Evolutionary conservation across 2,329 filamentous ascomycete species (phyloP).

Genomic region (Scedosporium boydii): DNA sequence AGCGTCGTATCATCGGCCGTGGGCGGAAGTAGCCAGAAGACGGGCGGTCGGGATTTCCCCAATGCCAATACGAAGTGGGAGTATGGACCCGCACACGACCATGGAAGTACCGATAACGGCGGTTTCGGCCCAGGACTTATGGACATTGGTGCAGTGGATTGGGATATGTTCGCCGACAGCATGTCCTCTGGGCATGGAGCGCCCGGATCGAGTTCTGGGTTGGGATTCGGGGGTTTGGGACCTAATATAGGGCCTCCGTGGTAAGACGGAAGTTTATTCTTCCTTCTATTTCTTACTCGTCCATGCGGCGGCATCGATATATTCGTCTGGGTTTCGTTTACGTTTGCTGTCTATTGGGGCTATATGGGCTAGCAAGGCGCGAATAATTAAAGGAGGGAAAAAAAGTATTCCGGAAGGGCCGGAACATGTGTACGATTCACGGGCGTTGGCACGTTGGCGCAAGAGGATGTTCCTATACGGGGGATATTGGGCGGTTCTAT

Average conservation of each 20-base stretch:
- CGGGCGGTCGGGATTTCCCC: not conserved
- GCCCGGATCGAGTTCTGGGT: not conserved
- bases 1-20: not conserved
- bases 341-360: too few species aligned
- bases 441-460: not conserved
- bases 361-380: too few species aligned
- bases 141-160: conserved; percentile 4
- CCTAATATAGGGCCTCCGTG: conserved; percentile 2
- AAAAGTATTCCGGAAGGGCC: not conserved
- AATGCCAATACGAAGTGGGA: not conserved
- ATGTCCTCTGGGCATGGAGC: not conserved
- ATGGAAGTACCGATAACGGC: not conserved
- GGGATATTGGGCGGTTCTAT: not conserved
- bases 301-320: not conserved
- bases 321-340: too few species aligned
- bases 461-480: not conserved
- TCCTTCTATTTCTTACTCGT: not conserved
- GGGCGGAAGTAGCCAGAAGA: not conserved
- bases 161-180: conserved; percentile 6
- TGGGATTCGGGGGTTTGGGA: not conserved
- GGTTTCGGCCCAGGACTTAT: not conserved
- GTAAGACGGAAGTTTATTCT: not conserved
- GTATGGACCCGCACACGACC: not conserved
- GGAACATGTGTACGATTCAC: not conserved
- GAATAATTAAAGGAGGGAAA: too few species aligned